A percentile compares a stretch with the other conserved stretches of the same genome.
phyloP scores from a whole-genome alignment of 805 yeast genomes.

The Ogataea saltuana region DNA sequence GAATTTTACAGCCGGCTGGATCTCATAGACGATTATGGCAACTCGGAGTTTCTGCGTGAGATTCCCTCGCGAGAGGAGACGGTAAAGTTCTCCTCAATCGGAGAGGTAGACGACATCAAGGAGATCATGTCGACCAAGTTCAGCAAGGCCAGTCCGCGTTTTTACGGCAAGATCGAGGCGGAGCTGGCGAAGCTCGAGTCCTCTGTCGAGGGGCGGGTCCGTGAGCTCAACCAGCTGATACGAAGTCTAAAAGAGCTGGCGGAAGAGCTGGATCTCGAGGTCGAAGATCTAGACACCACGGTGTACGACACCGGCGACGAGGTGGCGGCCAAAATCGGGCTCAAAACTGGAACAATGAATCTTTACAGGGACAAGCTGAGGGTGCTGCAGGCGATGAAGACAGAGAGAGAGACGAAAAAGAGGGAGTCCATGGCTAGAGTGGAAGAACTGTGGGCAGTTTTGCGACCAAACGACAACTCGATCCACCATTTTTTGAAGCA shows the following conservation, averaged over 20 bases:
- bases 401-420: slow-evolving; percentile 39
- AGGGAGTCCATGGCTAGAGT: slow-evolving; percentile 38
- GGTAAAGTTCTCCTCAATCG: slow-evolving; percentile 13
- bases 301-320: slow-evolving; percentile 19
- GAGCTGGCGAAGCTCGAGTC: slow-evolving; percentile 32
- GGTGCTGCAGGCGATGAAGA: slow-evolving; percentile 35
- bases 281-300: slow-evolving; percentile 10
- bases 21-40: slow-evolving; percentile 23
- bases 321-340: slow-evolving; percentile 26
- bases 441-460: slow-evolving; percentile 45
- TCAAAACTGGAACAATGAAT: slow-evolving; percentile 19
- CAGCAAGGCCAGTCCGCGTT: slow-evolving; percentile 27
- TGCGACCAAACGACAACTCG: slow-evolving; percentile 37
- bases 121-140: slow-evolving; percentile 31
- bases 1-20: slow-evolving; percentile 28
- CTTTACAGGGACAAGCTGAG: slow-evolving; percentile 16
- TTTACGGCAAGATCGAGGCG: slow-evolving; percentile 28
- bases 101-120: slow-evolving; percentile 29
- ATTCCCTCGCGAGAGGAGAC: slow-evolving; percentile 33
- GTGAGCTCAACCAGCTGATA: slow-evolving; percentile 21
- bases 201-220: slow-evolving; percentile 23
- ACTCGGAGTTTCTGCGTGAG: slow-evolving; percentile 18
- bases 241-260: slow-evolving; percentile 7
- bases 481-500: slow-evolving; percentile 38
- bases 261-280: slow-evolving; percentile 17